Percentiles rank a stretch among this genome's conserved stretches.
phyloP scores from a whole-genome alignment of 768 basidiomycete genomes.

The Obba rivulosa region DNA sequence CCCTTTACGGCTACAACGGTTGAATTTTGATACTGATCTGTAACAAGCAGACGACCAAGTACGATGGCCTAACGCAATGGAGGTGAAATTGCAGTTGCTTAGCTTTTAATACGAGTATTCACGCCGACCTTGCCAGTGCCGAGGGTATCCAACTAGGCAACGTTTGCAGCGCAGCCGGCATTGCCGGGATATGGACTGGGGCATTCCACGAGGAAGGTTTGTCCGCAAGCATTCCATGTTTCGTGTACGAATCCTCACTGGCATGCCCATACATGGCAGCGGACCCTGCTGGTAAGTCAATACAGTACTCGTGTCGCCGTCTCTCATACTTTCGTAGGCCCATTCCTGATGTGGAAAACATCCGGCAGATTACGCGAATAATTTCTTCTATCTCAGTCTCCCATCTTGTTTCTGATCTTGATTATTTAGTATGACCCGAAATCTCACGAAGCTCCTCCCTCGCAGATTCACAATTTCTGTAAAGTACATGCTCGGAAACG shows the following conservation, averaged over 20 bases:
- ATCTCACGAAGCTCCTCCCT: too few species aligned
- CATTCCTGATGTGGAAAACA: constrained; percentile 72
- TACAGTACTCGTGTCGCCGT: constrained; percentile 1
- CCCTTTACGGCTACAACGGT: not conserved
- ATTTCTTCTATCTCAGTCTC: not conserved
- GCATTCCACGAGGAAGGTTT: constrained; percentile 51
- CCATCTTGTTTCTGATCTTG: too few species aligned
- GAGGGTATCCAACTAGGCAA: constrained; percentile 65
- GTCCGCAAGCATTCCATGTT: constrained; percentile 4
- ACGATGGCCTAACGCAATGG: constrained; percentile 52
- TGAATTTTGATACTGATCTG: not conserved
- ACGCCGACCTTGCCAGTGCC: constrained; percentile 37
- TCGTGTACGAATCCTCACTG: not conserved
- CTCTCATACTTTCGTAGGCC: constrained; percentile 35
- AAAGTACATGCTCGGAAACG: too few species aligned
- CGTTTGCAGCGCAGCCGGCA: constrained; percentile 58
- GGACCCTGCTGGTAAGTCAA: constrained; percentile 57
- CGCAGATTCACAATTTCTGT: too few species aligned
- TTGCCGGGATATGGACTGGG: constrained; percentile 67
- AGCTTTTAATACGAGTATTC: not conserved
- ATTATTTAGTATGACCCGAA: too few species aligned
- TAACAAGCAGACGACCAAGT: constrained; percentile 42
- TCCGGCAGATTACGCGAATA: not conserved
- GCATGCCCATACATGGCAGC: constrained; percentile 27
- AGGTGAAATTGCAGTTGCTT: constrained; percentile 31